Base-by-base conservation (phyloP, 805 yeast species). In the Ogataea glucozyma region DNA sequence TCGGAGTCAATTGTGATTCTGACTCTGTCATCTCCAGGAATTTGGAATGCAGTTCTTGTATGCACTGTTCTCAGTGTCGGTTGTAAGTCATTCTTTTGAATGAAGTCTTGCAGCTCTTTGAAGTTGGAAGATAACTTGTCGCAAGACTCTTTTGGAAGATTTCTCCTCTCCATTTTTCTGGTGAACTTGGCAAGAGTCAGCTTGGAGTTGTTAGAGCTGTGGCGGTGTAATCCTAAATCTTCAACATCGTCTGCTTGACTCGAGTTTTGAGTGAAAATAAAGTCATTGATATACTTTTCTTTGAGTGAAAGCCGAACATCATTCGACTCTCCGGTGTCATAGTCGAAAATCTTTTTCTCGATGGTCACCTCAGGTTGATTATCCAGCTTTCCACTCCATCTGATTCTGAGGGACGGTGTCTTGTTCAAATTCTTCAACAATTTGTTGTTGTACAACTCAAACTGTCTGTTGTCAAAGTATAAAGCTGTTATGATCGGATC, bases 1-100 rank as follows among this genome's bases (percentile, higher is more conserved):
- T 93, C 93, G 12, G 95, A 84, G 66, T 91, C 98, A 50, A 91
- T 87, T 32, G 87, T 83, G 47, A 93, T 82, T 62, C 98, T 81
- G 27, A 90, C 84, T 58, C 91, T 79, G 62, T 90, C 95, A 62
- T 93, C 98, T 45, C 97, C 97, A 3, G 99, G 99, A 56, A 91
- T 91, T 72, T 91, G 97, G 72, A 93, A 91, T 2, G 98, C 98
- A 5, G 96, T 87, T 65, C 98, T 78, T 31, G 88, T 86, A 69
- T 87, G 88, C 26, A 83, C 78, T 9, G 97, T 78, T 69, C 98
- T 81, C 61, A 93, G 67, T 27, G 87, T 79, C 11, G 99, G 99
- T 65, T 88, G 86, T 50, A 91, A 72, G 47, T 79, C 75, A 53
- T 81, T 73, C 40, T 79, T 79, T 30, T 65, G 60, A 48, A 91